A percentile compares a stretch with the other conserved stretches of the same genome.
Conservation (phyloP, 2,329 filamentous ascomycete genomes). For the Fusarium brachygibbosum region DNA sequence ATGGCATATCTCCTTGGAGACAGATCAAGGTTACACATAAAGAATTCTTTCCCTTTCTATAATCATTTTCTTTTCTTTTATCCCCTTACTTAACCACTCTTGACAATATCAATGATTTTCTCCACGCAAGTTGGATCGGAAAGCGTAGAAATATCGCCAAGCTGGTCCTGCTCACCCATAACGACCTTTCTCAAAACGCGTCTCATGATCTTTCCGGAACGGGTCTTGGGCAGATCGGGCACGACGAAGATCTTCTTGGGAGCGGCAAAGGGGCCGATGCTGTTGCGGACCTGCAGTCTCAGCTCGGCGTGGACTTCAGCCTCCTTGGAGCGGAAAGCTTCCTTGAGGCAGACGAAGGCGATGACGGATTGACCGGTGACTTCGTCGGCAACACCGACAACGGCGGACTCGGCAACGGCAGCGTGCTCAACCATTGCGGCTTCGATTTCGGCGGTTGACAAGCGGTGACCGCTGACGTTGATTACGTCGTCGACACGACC, state of each 20-base stretch:
- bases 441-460: constrained; percentile 97
- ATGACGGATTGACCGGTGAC: constrained; percentile 94
- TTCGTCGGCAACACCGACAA: constrained; percentile 90
- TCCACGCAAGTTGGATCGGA: constrained; percentile 88
- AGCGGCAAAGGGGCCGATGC: constrained; percentile 92
- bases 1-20: too few relatives aligned
- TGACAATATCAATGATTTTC: constrained; percentile 76
- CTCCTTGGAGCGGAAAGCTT: constrained; percentile 63
- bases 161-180: constrained; percentile 91
- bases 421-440: constrained; percentile 90
- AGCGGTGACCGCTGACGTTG: constrained; percentile 91
- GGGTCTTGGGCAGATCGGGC: constrained; percentile 91
- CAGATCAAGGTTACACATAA: too few relatives aligned
- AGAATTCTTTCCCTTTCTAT: not conserved
- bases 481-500: constrained; percentile 96
- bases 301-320: constrained; percentile 83
- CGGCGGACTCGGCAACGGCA: constrained; percentile 88
- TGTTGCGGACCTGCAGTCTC: constrained; percentile 89
- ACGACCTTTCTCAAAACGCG: constrained; percentile 94
- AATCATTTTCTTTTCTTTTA: not conserved
- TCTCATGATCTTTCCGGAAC: constrained; percentile 97
- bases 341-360: constrained; percentile 88
- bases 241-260: constrained; percentile 91
- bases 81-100: not conserved
- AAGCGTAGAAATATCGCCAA: constrained; percentile 90